Conservation (phyloP, 306 rosid species). For the Datisca glomerata region DNA sequence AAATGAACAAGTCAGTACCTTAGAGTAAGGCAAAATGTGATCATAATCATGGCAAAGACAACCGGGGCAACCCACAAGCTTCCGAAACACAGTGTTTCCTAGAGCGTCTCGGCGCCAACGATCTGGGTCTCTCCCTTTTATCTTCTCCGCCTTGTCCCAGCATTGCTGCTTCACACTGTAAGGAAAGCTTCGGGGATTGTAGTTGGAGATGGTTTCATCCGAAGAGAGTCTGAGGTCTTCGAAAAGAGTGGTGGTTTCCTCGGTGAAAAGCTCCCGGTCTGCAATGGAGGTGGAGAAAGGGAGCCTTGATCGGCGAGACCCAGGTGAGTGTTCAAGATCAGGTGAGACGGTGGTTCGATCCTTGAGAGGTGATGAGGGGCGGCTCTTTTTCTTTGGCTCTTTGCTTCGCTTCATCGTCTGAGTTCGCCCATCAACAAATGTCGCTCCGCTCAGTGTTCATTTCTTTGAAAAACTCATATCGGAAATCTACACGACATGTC, state of each 20-base stretch:
- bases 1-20: conserved; percentile 26
- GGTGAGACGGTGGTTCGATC: conserved; percentile 33
- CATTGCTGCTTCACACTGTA: conserved; percentile 65
- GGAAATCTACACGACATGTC: conserved; percentile 13
- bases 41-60: conserved; percentile 89
- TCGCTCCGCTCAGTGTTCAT: too few species aligned
- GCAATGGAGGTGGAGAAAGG: conserved; percentile 26
- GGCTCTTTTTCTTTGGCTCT: conserved; percentile 31
- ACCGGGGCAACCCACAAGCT: conserved; percentile 89
- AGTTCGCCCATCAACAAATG: background rate
- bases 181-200: conserved; percentile 64
- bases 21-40: conserved; percentile 78
- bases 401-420: conserved; percentile 33
- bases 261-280: conserved; percentile 18
- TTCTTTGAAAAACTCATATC: background rate
- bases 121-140: conserved; percentile 82
- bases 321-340: conserved; percentile 10
- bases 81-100: conserved; percentile 70
- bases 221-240: conserved; percentile 19
- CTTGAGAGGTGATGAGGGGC: conserved; percentile 42
- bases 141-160: conserved; percentile 82
- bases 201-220: conserved; percentile 20
- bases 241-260: conserved; percentile 16
- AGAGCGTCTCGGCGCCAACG: conserved; percentile 87
- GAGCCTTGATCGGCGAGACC: conserved; percentile 16